Evolutionary conservation across 176 grass and related monocot genomes (phyloP).

Genomic region (Miscanthus lutarioriparius): DNA sequence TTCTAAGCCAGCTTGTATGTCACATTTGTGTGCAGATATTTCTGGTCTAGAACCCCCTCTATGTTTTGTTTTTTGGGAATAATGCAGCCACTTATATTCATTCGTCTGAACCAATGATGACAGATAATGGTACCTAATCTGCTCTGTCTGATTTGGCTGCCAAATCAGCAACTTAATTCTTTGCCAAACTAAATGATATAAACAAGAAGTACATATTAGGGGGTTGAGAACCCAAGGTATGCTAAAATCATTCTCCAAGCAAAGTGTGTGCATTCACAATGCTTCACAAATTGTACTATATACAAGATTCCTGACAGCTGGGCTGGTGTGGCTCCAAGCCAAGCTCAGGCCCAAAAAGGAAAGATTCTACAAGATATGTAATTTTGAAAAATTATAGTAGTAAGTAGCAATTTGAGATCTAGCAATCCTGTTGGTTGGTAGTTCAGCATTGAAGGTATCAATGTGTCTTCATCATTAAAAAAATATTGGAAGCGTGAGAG

Average conservation of each 20-base stretch:
- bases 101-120: conserved; percentile 22
- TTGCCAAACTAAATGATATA: not conserved
- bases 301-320: conserved; percentile 17
- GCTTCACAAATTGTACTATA: not conserved
- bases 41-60: conserved; percentile 8
- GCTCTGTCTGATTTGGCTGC: not conserved
- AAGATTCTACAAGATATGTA: conserved; percentile 8
- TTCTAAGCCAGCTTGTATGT: conserved; percentile 24
- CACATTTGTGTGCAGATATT: conserved; percentile 45
- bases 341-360: conserved; percentile 14
- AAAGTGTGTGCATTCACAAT: conserved; percentile 30
- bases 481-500: not conserved
- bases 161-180: conserved; percentile 6
- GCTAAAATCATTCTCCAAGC: not conserved
- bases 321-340: not conserved
- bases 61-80: not conserved
- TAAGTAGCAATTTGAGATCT: not conserved
- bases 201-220: conserved; percentile 5
- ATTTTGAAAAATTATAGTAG: not conserved
- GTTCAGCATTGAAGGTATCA: conserved; percentile 21
- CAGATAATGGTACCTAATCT: conserved; percentile 24
- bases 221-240: conserved; percentile 4
- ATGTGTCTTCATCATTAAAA: not conserved
- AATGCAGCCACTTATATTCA: conserved; percentile 9
- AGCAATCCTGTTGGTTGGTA: conserved; percentile 11